Percentiles rank a stretch among this genome's conserved stretches.
phyloP scores from a whole-genome alignment of 2,329 filamentous ascomycete genomes.

The Dactylonectria estremocensis region DNA sequence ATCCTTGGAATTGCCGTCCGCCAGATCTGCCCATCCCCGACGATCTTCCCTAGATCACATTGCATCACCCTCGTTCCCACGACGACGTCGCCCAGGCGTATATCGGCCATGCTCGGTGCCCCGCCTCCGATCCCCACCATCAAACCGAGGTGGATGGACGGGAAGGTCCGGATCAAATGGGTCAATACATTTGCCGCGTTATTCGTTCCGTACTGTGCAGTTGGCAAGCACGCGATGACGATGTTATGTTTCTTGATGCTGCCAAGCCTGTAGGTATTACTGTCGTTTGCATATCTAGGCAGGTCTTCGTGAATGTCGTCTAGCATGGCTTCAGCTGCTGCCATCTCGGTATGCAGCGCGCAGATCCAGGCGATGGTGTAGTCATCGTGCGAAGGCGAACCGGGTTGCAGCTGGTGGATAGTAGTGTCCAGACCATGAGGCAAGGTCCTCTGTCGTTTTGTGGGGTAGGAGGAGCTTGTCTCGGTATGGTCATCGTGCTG shows the following conservation, averaged over 20 bases:
- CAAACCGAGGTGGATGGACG: slow-evolving; percentile 5
- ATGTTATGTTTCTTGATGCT: slow-evolving; percentile 43
- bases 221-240: slow-evolving; percentile 47
- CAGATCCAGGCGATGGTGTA: slow-evolving; percentile 53
- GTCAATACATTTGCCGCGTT: slow-evolving; percentile 46
- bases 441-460: too few species aligned
- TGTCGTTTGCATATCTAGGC: slow-evolving; percentile 27
- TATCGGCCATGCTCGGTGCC: slow-evolving; percentile 32
- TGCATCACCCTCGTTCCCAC: slow-evolving; percentile 40
- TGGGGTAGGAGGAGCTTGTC: too few species aligned
- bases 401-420: background rate
- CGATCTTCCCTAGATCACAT: slow-evolving; percentile 44
- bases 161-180: slow-evolving; percentile 59
- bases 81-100: slow-evolving; percentile 45
- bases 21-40: slow-evolving; percentile 18
- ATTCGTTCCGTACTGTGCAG: slow-evolving; percentile 37
- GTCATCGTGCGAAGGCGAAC: background rate
- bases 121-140: slow-evolving; percentile 47
- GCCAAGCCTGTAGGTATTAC: slow-evolving; percentile 45
- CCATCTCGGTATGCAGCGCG: slow-evolving; percentile 45
- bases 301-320: slow-evolving; percentile 41
- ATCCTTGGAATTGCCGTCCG: background rate
- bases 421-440: too few species aligned
- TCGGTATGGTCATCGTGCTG: too few species aligned
- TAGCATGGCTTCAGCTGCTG: slow-evolving; percentile 47